A percentile compares a stretch with the other conserved stretches of the same genome.
phyloP scores from a whole-genome alignment of 2,329 filamentous ascomycete genomes.

The Colletotrichum filicis region DNA sequence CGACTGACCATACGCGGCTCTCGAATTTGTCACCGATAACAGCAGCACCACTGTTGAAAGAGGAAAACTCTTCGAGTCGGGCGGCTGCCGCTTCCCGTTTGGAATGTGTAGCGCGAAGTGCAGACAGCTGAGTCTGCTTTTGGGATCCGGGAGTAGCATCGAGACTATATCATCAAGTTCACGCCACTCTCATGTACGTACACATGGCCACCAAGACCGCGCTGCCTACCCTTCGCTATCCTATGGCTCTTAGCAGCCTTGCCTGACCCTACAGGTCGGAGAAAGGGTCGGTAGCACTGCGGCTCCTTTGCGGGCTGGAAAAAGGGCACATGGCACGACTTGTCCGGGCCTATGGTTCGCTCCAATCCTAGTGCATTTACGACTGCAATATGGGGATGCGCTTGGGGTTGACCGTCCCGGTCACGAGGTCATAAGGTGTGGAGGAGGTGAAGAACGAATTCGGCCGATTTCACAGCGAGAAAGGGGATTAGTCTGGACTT shows the following conservation, averaged over 20 bases:
- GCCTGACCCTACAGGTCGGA: conserved; percentile 6
- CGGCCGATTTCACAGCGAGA: conserved; percentile 24
- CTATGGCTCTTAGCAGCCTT: background rate
- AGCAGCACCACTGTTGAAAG: background rate
- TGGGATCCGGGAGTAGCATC: background rate
- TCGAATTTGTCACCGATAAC: background rate
- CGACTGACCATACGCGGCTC: background rate
- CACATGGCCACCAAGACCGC: background rate
- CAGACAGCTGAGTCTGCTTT: background rate
- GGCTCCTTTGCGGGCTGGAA: conserved; percentile 22
- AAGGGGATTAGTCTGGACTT: background rate
- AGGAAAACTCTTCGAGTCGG: background rate
- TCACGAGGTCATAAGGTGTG: background rate
- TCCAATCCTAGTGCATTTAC: background rate
- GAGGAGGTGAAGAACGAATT: background rate
- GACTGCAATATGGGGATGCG: background rate
- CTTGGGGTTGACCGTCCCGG: conserved; percentile 9
- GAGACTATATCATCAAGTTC: background rate
- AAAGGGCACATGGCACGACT: background rate
- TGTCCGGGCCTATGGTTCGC: conserved; percentile 6
- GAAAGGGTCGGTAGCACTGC: conserved; percentile 28
- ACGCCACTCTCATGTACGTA: background rate
- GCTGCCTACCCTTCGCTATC: background rate
- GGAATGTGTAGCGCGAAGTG: background rate
- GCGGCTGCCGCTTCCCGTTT: background rate